Percentiles rank a stretch among this genome's conserved stretches.
These are phyloP conservation scores for Pezicula neosporulosa DNA, from an alignment of 2,329 filamentous ascomycete genomes.

Conservation along the genomic window DNA sequence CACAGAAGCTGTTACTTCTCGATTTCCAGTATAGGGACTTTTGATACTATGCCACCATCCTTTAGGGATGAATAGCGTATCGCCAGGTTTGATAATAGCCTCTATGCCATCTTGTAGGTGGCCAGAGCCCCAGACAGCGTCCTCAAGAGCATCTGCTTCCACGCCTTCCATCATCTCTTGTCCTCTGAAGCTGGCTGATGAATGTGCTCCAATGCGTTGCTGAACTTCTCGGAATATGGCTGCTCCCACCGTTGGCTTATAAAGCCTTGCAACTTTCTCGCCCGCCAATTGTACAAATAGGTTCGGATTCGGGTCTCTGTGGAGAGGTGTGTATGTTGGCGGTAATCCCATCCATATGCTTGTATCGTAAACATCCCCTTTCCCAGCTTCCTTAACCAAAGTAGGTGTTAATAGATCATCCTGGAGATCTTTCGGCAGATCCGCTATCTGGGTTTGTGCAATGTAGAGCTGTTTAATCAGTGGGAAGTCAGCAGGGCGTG, in stretches of 20 bases:
- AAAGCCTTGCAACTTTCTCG: constrained; percentile 68
- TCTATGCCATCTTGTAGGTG: constrained; percentile 12
- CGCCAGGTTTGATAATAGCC: constrained; percentile 57
- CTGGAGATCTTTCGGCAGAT: constrained; percentile 61
- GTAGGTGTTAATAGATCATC: constrained; percentile 66
- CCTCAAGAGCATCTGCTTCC: constrained; percentile 64
- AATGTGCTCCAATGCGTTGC: constrained; percentile 27
- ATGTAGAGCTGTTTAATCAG: constrained; percentile 62
- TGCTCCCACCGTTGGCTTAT: constrained; percentile 61
- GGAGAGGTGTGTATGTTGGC: constrained; percentile 85
- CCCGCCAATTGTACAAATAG: constrained; percentile 81
- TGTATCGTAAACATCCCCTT: constrained; percentile 80
- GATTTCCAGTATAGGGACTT: constrained; percentile 43
- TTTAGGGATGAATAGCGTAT: constrained; percentile 74
- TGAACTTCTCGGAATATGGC: constrained; percentile 57
- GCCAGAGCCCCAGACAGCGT: constrained; percentile 61
- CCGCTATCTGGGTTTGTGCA: constrained; percentile 71
- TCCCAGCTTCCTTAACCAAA: constrained; percentile 60
- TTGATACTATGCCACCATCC: constrained; percentile 87
- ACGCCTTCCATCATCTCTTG: constrained; percentile 88
- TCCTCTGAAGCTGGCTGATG: constrained; percentile 53
- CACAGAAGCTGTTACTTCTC: constrained; percentile 30
- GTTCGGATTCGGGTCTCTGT: constrained; percentile 93
- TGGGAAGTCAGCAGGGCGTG: not conserved
- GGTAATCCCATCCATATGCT: constrained; percentile 87